phyloP scores from a whole-genome alignment of 2,329 filamentous ascomycete species.

The Fusarium udum region DNA sequence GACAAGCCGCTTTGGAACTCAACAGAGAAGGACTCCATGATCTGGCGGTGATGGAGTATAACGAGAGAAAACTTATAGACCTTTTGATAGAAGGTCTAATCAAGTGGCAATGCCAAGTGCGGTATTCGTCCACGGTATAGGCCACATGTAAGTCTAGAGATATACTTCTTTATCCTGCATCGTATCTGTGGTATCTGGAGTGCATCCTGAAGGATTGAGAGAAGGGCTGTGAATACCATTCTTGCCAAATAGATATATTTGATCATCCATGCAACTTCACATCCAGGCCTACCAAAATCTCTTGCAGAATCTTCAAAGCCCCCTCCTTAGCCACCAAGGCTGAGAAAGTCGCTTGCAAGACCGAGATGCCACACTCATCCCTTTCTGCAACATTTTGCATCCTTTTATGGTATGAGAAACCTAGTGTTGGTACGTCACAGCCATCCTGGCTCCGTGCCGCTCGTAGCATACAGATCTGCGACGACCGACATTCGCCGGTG shows the following conservation, averaged over 20 bases:
- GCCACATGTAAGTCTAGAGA: background rate
- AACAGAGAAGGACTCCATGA: background rate
- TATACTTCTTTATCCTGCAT: background rate
- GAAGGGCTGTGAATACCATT: background rate
- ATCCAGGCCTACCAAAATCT: slow-evolving; percentile 4
- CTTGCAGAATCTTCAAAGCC: slow-evolving; percentile 39
- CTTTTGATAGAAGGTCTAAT: background rate
- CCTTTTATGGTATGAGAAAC: slow-evolving; percentile 48
- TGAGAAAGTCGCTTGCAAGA: slow-evolving; percentile 41
- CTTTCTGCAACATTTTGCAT: slow-evolving; percentile 28
- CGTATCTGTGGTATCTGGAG: background rate
- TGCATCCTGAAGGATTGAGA: background rate
- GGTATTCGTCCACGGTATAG: background rate
- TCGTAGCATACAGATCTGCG: slow-evolving; percentile 63
- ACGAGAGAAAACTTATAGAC: background rate
- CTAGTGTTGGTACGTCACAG: slow-evolving; percentile 53
- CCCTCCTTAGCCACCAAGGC: slow-evolving; percentile 41
- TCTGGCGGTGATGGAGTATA: background rate
- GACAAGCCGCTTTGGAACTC: background rate
- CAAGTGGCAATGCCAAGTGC: background rate
- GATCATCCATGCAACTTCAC: slow-evolving; percentile 13
- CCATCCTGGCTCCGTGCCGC: slow-evolving; percentile 63
- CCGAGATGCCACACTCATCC: slow-evolving; percentile 46
- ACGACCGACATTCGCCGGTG: slow-evolving; percentile 52
- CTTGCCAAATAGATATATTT: background rate